These are phyloP conservation scores for Dothideomycetes sp. DNA, from an alignment of 2,329 filamentous ascomycete genomes.

Conservation along the genomic window DNA sequence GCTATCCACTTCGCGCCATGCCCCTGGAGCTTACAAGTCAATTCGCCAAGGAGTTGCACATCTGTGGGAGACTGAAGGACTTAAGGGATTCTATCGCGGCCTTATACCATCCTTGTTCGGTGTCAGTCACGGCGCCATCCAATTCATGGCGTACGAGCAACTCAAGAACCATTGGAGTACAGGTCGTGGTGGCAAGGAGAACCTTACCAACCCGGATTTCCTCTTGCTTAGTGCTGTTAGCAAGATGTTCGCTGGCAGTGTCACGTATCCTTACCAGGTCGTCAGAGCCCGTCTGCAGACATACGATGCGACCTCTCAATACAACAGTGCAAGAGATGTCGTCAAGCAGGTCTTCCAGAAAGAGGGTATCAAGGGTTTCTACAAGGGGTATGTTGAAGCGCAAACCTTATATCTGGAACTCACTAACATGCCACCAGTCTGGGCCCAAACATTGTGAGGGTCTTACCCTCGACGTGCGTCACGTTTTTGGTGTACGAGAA, in stretches of 20 bases:
- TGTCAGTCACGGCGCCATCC: constrained; percentile 84
- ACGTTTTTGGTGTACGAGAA: constrained; percentile 98
- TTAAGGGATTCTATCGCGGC: constrained; percentile 77
- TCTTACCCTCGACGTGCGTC: constrained; percentile 89
- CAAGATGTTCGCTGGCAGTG: constrained; percentile 81
- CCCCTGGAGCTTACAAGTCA: constrained; percentile 69
- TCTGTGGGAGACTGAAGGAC: constrained; percentile 62
- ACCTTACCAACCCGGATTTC: constrained; percentile 64
- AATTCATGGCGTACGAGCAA: constrained; percentile 90
- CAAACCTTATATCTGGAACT: too few relatives aligned
- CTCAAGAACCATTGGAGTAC: constrained; percentile 53
- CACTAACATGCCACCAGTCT: constrained; percentile 34
- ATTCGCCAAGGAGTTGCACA: constrained; percentile 61
- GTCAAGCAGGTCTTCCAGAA: constrained; percentile 63
- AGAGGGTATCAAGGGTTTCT: constrained; percentile 77
- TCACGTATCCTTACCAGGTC: constrained; percentile 93
- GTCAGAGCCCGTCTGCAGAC: constrained; percentile 81
- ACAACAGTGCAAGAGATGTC: constrained; percentile 65
- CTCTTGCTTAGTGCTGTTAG: constrained; percentile 69
- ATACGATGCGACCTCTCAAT: constrained; percentile 68
- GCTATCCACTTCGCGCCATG: constrained; percentile 70
- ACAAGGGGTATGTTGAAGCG: constrained; percentile 54
- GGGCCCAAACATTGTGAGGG: constrained; percentile 78
- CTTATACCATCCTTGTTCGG: constrained; percentile 74
- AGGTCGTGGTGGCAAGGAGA: constrained; percentile 27